phyloP scores from a whole-genome alignment of 2,329 filamentous ascomycete species.

The Rhinocladiella mackenziei region DNA sequence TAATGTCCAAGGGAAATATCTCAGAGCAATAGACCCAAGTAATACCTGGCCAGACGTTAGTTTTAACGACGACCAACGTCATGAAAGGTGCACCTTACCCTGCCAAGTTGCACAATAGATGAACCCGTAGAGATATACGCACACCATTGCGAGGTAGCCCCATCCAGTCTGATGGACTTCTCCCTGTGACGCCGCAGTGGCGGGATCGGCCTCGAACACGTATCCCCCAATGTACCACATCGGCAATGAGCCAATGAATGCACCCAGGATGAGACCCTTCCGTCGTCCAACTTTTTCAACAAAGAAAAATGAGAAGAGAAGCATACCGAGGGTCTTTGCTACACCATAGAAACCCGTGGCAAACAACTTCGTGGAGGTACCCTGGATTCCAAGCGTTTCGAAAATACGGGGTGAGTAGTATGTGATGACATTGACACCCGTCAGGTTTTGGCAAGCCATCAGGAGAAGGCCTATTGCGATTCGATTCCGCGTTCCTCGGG shows the following conservation, averaged over 20 bases:
- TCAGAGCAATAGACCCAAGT: constrained; percentile 71
- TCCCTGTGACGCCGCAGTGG: constrained; percentile 46
- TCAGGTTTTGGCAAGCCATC: constrained; percentile 53
- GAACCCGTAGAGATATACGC: constrained; percentile 61
- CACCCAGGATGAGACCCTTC: constrained; percentile 60
- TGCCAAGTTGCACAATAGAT: constrained; percentile 42
- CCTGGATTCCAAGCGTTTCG: constrained; percentile 56
- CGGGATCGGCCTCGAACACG: constrained; percentile 57
- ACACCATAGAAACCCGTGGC: constrained; percentile 70
- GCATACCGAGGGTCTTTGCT: constrained; percentile 62
- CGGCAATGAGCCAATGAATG: constrained; percentile 55
- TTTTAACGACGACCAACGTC: too few relatives aligned
- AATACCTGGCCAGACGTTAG: too few relatives aligned
- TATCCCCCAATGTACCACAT: constrained; percentile 71
- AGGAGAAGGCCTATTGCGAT: constrained; percentile 51
- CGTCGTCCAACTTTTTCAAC: constrained; percentile 66
- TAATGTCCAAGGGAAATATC: constrained; percentile 63
- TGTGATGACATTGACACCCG: constrained; percentile 55
- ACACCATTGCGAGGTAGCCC: constrained; percentile 66
- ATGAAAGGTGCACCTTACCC: too few relatives aligned
- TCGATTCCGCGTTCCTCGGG: constrained; percentile 52
- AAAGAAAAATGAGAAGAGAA: constrained; percentile 61
- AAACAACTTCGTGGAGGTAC: constrained; percentile 59
- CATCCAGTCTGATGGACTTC: constrained; percentile 59
- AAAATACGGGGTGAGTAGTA: constrained; percentile 70